A percentile compares a stretch with the other conserved stretches of the same genome.
Evolutionary conservation across 495 filamentous ascomycete genomes (phyloP).

Genomic region (Choiromyces venosus): DNA sequence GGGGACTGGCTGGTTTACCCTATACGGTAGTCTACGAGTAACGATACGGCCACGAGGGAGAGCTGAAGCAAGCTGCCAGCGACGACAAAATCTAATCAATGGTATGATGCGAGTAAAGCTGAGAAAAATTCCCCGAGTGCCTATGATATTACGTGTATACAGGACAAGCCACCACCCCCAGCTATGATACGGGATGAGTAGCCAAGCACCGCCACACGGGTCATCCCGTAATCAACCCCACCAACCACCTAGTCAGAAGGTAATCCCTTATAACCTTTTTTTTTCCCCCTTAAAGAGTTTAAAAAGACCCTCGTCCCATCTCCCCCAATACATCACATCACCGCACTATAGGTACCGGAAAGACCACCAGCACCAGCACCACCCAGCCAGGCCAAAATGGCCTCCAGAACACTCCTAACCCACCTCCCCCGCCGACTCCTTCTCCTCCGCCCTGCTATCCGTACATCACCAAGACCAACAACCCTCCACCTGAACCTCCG

Average conservation of each 20-base stretch:
- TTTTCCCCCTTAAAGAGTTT: too few species aligned
- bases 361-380: neutral
- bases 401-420: conserved; percentile 22
- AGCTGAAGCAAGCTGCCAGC: neutral
- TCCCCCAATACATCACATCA: neutral
- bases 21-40: neutral
- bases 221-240: neutral
- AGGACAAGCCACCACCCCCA: neutral
- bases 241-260: neutral
- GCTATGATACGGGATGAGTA: too few species aligned
- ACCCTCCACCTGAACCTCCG: conserved; percentile 14
- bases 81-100: too few species aligned
- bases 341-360: neutral
- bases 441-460: neutral
- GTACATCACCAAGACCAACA: conserved; percentile 2
- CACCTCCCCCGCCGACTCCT: neutral
- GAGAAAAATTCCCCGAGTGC: too few species aligned
- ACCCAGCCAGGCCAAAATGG: conserved; percentile 8
- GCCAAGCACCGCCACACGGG: neutral
- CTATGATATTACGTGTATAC: too few species aligned
- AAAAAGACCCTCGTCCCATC: neutral
- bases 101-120: too few species aligned
- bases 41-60: neutral
- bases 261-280: too few species aligned
- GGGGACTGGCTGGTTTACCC: neutral